A percentile compares a stretch with the other conserved stretches of the same genome.
phyloP scores from a whole-genome alignment of 805 yeast species.

The Candida silvicultrix region DNA sequence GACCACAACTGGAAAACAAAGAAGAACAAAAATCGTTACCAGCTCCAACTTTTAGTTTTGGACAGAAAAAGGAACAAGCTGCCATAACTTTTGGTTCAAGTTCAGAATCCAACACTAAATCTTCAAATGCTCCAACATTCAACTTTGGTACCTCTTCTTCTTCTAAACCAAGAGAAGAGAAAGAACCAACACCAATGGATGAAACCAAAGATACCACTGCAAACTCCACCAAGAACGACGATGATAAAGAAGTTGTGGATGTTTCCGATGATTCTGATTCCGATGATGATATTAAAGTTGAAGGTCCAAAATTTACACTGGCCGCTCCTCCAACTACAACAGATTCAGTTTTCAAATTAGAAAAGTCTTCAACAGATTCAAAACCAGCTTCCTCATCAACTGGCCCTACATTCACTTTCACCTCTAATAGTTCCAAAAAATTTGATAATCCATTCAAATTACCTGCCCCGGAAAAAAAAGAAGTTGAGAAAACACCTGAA shows the following conservation, averaged over 20 bases:
- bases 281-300: constrained; percentile 56
- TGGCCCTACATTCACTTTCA: constrained; percentile 35
- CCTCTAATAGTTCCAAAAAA: constrained; percentile 23
- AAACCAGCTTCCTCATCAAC: constrained; percentile 20
- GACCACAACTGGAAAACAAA: background rate
- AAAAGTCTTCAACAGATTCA: constrained; percentile 18
- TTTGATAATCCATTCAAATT: constrained; percentile 29
- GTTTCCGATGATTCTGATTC: constrained; percentile 29
- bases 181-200: constrained; percentile 8
- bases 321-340: constrained; percentile 40
- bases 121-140: background rate
- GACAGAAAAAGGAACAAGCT: background rate
- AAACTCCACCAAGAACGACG: background rate
- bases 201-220: constrained; percentile 3
- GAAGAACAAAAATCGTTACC: constrained; percentile 13
- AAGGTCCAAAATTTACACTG: constrained; percentile 65
- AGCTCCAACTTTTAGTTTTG: constrained; percentile 2
- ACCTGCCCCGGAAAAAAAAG: constrained; percentile 5
- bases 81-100: background rate
- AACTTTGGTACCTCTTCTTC: constrained; percentile 16
- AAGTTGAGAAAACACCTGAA: constrained; percentile 2
- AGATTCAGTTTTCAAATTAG: constrained; percentile 44
- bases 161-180: background rate
- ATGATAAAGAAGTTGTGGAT: constrained; percentile 6
- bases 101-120: too few relatives aligned